Conservation (phyloP, 2,329 filamentous ascomycete species). For the Calonectria hongkongensis region DNA sequence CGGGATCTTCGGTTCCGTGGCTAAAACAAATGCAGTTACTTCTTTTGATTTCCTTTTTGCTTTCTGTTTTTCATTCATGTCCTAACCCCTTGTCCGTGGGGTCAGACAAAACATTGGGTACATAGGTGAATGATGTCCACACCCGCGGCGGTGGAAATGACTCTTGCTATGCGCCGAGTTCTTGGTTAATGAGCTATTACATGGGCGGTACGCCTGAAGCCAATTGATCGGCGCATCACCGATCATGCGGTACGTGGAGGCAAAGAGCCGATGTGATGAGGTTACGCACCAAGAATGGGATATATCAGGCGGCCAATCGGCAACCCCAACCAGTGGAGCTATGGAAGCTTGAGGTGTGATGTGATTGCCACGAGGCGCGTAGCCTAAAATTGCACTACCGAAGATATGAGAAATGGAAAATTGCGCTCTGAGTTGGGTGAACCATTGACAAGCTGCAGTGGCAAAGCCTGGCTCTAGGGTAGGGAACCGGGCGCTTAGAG, state of each 20-base stretch:
- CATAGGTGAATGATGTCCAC: too few species aligned
- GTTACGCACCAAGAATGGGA: slow-evolving; percentile 10
- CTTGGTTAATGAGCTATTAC: neutral
- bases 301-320: slow-evolving; percentile 28
- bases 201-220: neutral
- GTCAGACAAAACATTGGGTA: neutral
- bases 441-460: slow-evolving; percentile 12
- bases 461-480: slow-evolving; percentile 27
- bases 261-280: slow-evolving; percentile 28
- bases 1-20: neutral
- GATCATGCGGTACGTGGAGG: neutral
- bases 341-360: neutral
- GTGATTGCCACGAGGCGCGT: neutral
- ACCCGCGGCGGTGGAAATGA: neutral
- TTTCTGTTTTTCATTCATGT: neutral
- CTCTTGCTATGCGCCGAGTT: neutral
- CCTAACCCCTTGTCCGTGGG: neutral
- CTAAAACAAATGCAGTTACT: slow-evolving; percentile 26
- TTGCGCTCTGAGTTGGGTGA: neutral
- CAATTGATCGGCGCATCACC: neutral
- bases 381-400: neutral
- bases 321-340: neutral
- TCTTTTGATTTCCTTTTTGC: neutral
- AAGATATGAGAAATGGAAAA: slow-evolving; percentile 3
- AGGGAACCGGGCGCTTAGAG: slow-evolving; percentile 32